A percentile compares a stretch with the other conserved stretches of the same genome.
Conservation (phyloP, 2,329 filamentous ascomycete species). For the Penicillium sp. region DNA sequence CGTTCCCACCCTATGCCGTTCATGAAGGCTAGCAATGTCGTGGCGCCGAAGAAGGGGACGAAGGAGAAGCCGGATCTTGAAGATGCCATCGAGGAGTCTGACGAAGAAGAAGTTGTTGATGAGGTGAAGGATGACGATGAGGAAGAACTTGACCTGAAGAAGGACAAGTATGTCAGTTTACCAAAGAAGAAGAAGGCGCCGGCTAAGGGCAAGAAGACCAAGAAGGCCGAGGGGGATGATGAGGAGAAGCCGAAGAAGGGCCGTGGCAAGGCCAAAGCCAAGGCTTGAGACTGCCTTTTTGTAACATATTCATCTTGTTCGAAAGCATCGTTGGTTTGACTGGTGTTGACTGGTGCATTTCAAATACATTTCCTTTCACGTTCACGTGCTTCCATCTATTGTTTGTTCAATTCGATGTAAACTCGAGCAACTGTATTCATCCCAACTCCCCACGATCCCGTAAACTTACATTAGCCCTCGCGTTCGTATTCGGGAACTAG, state of each 20-base stretch:
- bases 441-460: too few relatives aligned
- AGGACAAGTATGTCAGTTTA: constrained; percentile 94
- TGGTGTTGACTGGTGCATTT: background rate
- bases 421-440: too few relatives aligned
- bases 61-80: constrained; percentile 89
- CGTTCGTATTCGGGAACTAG: too few relatives aligned
- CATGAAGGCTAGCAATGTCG: constrained; percentile 83
- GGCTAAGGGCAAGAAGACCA: constrained; percentile 40
- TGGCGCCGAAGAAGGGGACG: constrained; percentile 69
- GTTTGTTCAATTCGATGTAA: background rate
- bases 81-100: constrained; percentile 91
- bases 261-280: constrained; percentile 29
- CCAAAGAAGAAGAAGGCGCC: constrained; percentile 70
- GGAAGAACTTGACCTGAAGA: constrained; percentile 79
- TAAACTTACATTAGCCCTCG: too few relatives aligned
- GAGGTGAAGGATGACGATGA: constrained; percentile 61
- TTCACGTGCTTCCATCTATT: background rate
- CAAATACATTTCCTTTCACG: background rate
- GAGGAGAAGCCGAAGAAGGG: constrained; percentile 58
- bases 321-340: background rate
- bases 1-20: constrained; percentile 89
- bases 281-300: constrained; percentile 15
- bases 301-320: constrained; percentile 11
- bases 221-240: constrained; percentile 38
- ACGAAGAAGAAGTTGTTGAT: constrained; percentile 64